phyloP scores from a whole-genome alignment of 192 early-diverging fungal genomes.

The Backusella mclennaniae region DNA sequence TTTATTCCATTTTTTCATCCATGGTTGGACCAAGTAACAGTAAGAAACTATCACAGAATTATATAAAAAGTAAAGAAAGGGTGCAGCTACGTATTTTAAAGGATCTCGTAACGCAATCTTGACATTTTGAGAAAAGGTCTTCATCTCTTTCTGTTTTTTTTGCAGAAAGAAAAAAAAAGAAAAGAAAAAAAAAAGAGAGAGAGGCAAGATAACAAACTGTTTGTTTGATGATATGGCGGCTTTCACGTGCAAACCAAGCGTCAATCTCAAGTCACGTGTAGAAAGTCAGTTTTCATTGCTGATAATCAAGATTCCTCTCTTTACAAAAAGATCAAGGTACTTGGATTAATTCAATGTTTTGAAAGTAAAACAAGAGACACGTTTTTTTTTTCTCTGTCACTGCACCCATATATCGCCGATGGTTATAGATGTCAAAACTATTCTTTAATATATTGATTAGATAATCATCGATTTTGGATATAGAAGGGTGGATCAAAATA shows the following conservation, averaged over 20 bases:
- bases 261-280: no score
- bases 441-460: no score
- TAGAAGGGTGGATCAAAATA: no score
- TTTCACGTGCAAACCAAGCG: conserved; percentile 1
- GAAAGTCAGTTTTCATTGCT: no score
- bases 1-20: conserved; percentile 21
- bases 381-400: background rate
- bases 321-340: background rate
- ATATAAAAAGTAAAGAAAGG: conserved; percentile 7
- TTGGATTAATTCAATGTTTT: background rate
- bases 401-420: no score
- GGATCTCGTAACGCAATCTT: conserved; percentile 16
- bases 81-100: conserved; percentile 15
- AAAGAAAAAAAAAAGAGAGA: background rate
- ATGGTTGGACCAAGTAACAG: conserved; percentile 15
- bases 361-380: background rate
- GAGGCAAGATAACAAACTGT: background rate
- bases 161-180: background rate
- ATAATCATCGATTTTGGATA: no score
- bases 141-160: background rate
- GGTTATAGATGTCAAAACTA: no score
- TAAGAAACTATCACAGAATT: conserved; percentile 1
- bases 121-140: background rate
- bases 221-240: background rate
- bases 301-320: no score